A percentile compares a stretch with the other conserved stretches of the same genome.
These are phyloP conservation scores for Syzygium syzygioides DNA, from an alignment of 441 rosid species.

Conservation along the genomic window DNA sequence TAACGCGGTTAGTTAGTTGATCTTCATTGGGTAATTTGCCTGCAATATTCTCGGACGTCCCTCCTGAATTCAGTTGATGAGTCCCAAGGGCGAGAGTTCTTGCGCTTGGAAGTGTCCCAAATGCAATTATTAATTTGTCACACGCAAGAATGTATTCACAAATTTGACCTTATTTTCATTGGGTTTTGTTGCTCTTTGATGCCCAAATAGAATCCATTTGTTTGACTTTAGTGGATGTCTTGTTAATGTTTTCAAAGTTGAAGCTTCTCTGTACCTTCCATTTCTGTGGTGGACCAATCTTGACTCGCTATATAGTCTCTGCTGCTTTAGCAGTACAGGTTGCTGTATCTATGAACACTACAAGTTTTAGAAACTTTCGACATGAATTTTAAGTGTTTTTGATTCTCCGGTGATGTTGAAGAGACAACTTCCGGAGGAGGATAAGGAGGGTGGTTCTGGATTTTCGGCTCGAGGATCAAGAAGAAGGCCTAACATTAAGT, in stretches of 20 bases:
- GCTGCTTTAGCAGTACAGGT: not conserved
- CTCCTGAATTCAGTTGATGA: not conserved
- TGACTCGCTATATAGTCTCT: not conserved
- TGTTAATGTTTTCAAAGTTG: not conserved
- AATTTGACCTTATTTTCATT: not conserved
- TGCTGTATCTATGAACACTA: not conserved
- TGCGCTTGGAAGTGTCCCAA: slow-evolving; percentile 6
- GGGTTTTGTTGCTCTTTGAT: not conserved
- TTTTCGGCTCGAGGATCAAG: slow-evolving; percentile 18
- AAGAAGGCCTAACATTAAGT: slow-evolving; percentile 35
- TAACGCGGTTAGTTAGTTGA: slow-evolving; percentile 9
- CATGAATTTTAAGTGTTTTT: not conserved
- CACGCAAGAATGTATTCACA: not conserved
- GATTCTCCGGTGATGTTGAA: slow-evolving; percentile 25
- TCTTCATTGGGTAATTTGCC: not conserved
- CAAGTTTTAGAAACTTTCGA: not conserved
- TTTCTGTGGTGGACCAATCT: not conserved
- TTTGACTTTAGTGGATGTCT: slow-evolving; percentile 1
- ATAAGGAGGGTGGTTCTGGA: slow-evolving; percentile 18
- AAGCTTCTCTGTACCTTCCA: slow-evolving; percentile 26
- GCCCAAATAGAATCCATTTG: not conserved
- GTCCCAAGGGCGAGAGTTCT: not conserved
- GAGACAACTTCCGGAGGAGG: slow-evolving; percentile 26
- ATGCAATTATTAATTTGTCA: not conserved
- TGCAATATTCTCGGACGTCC: not conserved